Conservation (phyloP, 169 alveolate genomes). For the Babesia gibsoni region DNA sequence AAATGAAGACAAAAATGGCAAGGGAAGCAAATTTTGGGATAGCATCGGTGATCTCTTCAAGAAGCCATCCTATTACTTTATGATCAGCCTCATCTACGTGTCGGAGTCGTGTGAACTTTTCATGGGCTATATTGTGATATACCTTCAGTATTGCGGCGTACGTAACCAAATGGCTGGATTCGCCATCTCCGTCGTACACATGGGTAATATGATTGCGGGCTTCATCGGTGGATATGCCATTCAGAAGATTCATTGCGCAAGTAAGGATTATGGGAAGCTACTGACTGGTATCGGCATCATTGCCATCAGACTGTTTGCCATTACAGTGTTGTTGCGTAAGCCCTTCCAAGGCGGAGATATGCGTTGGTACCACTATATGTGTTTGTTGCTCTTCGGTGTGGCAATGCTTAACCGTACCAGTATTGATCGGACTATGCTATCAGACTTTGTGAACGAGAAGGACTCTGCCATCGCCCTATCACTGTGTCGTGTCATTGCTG, state of each 20-base stretch:
- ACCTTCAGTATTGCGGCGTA: slow-evolving; percentile 85
- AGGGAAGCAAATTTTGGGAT: too few relatives aligned
- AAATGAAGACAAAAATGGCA: too few relatives aligned
- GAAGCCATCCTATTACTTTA: too few relatives aligned
- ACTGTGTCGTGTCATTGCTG: slow-evolving; percentile 81
- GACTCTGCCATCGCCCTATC: slow-evolving; percentile 85
- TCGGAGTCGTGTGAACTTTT: too few relatives aligned
- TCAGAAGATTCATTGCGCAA: slow-evolving; percentile 75
- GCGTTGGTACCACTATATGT: slow-evolving; percentile 41
- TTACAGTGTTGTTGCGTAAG: slow-evolving; percentile 68
- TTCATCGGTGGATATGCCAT: slow-evolving; percentile 85
- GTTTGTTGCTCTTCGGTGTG: slow-evolving; percentile 79
- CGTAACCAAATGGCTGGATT: slow-evolving; percentile 82
- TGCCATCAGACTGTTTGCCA: slow-evolving; percentile 68
- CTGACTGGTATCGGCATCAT: slow-evolving; percentile 76
- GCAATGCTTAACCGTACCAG: slow-evolving; percentile 87
- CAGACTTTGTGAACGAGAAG: slow-evolving; percentile 85
- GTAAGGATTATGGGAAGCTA: slow-evolving; percentile 83
- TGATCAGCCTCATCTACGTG: too few relatives aligned
- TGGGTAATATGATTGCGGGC: slow-evolving; percentile 87
- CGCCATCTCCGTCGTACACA: slow-evolving; percentile 75
- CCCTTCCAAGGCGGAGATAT: slow-evolving; percentile 62
- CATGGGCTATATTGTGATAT: slow-evolving; percentile 85
- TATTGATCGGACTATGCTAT: slow-evolving; percentile 84
- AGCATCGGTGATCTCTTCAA: too few relatives aligned